These are phyloP conservation scores for Claviceps monticola DNA, from an alignment of 2,329 filamentous ascomycete species.

Conservation along the genomic window DNA sequence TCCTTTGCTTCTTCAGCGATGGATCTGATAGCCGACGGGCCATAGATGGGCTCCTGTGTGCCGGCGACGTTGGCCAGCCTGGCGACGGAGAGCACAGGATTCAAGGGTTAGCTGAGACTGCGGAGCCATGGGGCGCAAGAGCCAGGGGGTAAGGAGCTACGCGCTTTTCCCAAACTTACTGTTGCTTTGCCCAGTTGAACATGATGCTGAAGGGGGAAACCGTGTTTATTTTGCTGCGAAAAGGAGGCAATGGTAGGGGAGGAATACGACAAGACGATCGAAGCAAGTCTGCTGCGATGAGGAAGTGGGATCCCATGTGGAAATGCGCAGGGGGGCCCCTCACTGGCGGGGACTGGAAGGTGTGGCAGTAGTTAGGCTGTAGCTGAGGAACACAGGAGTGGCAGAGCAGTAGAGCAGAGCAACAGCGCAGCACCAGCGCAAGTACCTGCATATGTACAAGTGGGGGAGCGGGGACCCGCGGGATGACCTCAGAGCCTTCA, in stretches of 20 bases:
- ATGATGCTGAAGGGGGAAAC: slow-evolving; percentile 32
- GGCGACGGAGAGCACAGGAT: slow-evolving; percentile 8
- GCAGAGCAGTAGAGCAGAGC: too few species aligned
- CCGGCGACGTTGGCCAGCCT: slow-evolving; percentile 72
- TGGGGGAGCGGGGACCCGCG: neutral
- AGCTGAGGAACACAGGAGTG: too few species aligned
- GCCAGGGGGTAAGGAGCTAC: neutral
- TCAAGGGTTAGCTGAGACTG: slow-evolving; percentile 4
- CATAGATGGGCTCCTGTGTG: slow-evolving; percentile 93
- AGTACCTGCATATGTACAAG: neutral
- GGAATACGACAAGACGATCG: neutral
- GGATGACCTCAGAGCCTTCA: neutral
- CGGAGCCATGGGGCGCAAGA: slow-evolving; percentile 1
- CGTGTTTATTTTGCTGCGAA: too few species aligned
- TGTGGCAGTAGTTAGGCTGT: too few species aligned
- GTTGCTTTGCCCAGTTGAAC: slow-evolving; percentile 92
- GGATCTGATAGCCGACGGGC: slow-evolving; percentile 71
- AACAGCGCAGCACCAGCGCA: too few species aligned
- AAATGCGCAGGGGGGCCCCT: too few species aligned
- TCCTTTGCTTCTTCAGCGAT: slow-evolving; percentile 69
- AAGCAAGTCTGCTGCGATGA: too few species aligned
- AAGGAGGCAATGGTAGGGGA: too few species aligned
- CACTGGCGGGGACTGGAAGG: too few species aligned
- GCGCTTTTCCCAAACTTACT: slow-evolving; percentile 39
- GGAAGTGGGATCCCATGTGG: too few species aligned